Conservation (phyloP, 345 rosid genomes). For the Populus alba region DNA sequence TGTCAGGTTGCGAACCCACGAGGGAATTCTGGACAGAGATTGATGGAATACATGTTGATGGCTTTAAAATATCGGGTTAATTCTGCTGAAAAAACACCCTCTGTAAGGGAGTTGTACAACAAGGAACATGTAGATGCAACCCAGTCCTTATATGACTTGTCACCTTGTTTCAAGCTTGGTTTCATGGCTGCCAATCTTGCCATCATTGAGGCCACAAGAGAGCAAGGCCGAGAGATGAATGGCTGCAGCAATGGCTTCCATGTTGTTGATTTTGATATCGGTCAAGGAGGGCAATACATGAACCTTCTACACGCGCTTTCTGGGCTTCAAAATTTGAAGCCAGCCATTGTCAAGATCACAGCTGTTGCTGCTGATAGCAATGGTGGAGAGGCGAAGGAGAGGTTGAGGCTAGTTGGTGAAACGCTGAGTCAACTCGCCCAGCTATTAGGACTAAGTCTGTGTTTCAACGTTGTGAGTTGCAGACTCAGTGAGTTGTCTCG, state of each 20-base stretch:
- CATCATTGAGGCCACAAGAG: slow-evolving; percentile 58
- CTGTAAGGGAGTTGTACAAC: slow-evolving; percentile 55
- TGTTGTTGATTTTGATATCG: slow-evolving; percentile 79
- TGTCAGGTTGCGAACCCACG: slow-evolving; percentile 44
- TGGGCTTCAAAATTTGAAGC: slow-evolving; percentile 36
- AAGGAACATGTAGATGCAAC: slow-evolving; percentile 58
- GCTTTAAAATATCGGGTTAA: slow-evolving; percentile 63
- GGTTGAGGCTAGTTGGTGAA: slow-evolving; percentile 46
- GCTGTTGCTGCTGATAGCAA: slow-evolving; percentile 45
- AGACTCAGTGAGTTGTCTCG: slow-evolving; percentile 56
- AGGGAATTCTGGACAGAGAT: slow-evolving; percentile 70
- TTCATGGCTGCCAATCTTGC: slow-evolving; percentile 87
- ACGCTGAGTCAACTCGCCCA: slow-evolving; percentile 43
- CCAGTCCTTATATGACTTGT: slow-evolving; percentile 57
- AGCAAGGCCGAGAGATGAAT: slow-evolving; percentile 28
- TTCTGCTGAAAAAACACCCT: slow-evolving; percentile 44
- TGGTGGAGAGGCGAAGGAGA: slow-evolving; percentile 43
- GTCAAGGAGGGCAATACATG: slow-evolving; percentile 72
- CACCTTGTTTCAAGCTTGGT: slow-evolving; percentile 82
- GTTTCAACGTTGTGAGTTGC: slow-evolving; percentile 41
- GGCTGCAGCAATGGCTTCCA: slow-evolving; percentile 35
- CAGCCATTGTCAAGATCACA: slow-evolving; percentile 55
- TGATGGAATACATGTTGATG: slow-evolving; percentile 54
- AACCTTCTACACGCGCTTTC: slow-evolving; percentile 68
- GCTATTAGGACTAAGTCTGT: slow-evolving; percentile 39